Percentiles rank a stretch among this genome's conserved stretches.
Evolutionary conservation across 208 protist genomes (phyloP).

Genomic region (Leishmania aethiopica): DNA sequence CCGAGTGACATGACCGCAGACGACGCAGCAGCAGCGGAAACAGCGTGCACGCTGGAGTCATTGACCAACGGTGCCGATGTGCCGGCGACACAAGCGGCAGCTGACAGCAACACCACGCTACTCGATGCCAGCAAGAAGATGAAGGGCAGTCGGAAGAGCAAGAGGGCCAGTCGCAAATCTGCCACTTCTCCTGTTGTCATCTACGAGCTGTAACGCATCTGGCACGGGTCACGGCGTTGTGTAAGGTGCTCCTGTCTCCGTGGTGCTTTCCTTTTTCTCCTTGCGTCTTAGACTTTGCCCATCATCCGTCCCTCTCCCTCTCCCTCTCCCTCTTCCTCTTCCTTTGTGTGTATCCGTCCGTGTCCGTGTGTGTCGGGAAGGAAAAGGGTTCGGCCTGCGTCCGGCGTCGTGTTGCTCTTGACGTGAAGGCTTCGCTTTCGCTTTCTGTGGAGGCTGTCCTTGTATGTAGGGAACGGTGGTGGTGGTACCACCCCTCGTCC

Average conservation of each 20-base stretch:
- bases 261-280: background rate
- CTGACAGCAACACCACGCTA: background rate
- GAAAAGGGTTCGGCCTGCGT: no score
- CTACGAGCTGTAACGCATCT: background rate
- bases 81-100: background rate
- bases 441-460: no score
- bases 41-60: background rate
- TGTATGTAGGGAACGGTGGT: no score
- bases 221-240: background rate
- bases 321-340: background rate
- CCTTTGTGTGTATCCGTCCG: no score
- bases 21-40: background rate
- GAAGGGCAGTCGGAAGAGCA: conserved; percentile 3
- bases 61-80: background rate
- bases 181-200: background rate
- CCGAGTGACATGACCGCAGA: background rate
- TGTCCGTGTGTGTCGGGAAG: no score
- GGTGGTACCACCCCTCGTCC: no score
- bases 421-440: no score
- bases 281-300: background rate
- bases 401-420: no score
- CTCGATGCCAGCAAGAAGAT: background rate
- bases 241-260: background rate
- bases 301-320: background rate
- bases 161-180: background rate